Conservation (phyloP, 192 early-diverging fungal genomes). For the Rhizoclosmatium sp. region DNA sequence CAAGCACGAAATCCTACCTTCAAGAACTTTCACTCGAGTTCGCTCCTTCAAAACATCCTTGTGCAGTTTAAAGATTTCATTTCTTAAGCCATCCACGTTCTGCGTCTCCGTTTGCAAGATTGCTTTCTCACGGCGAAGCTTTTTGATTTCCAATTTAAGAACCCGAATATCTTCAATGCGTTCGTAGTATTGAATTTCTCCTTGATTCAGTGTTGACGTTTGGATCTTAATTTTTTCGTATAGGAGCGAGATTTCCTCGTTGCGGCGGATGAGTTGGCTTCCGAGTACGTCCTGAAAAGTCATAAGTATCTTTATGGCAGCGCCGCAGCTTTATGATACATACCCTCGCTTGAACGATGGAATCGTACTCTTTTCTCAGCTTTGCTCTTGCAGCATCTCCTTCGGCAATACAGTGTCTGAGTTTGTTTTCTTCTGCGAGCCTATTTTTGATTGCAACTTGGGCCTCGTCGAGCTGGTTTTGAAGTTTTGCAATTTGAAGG, state of each 20-base stretch:
- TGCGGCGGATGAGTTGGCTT: constrained; percentile 63
- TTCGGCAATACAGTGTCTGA: constrained; percentile 60
- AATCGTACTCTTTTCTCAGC: constrained; percentile 66
- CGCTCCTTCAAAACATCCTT: constrained; percentile 62
- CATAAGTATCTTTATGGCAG: background rate
- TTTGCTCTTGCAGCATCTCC: constrained; percentile 60
- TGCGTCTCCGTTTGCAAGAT: constrained; percentile 67
- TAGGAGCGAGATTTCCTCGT: constrained; percentile 65
- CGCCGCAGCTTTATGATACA: background rate
- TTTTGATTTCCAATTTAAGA: constrained; percentile 67
- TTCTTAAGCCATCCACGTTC: constrained; percentile 60
- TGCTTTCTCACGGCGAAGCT: constrained; percentile 62
- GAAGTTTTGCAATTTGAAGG: constrained; percentile 60
- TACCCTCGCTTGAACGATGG: constrained; percentile 63
- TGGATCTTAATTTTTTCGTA: constrained; percentile 73
- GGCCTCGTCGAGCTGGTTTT: constrained; percentile 61
- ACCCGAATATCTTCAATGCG: constrained; percentile 70
- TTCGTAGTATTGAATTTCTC: constrained; percentile 68
- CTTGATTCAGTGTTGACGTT: constrained; percentile 66
- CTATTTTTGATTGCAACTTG: constrained; percentile 63
- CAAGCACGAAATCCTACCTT: constrained; percentile 50
- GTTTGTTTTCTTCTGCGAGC: constrained; percentile 65
- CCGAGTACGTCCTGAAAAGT: constrained; percentile 62
- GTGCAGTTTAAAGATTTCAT: constrained; percentile 65
- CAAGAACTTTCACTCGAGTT: constrained; percentile 66